phyloP scores from a whole-genome alignment of 768 basidiomycete genomes.

The Clitopilus hobsonii region DNA sequence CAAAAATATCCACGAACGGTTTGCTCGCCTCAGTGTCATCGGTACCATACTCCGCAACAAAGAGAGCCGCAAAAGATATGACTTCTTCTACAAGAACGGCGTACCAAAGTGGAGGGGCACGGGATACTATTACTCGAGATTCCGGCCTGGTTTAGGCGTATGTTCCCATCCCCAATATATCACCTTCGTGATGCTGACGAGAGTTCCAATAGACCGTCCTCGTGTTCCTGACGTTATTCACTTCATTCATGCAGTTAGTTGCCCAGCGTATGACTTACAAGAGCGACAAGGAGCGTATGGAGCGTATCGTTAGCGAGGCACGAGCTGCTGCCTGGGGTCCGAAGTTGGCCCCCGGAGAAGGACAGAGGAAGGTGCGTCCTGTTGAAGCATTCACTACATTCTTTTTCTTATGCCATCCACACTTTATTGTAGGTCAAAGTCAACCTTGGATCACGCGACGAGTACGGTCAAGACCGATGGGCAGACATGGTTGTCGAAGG shows the following conservation, averaged over 20 bases:
- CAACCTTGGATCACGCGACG: slow-evolving; percentile 58
- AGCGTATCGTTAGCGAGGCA: slow-evolving; percentile 56
- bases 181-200: slow-evolving; percentile 4
- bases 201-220: slow-evolving; percentile 57
- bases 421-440: slow-evolving; percentile 54
- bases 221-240: slow-evolving; percentile 70
- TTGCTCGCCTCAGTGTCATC: slow-evolving; percentile 88
- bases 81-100: slow-evolving; percentile 96
- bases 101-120: slow-evolving; percentile 96
- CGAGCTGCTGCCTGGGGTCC: slow-evolving; percentile 78
- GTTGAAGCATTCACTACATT: neutral
- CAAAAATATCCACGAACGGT: slow-evolving; percentile 80
- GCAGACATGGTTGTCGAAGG: slow-evolving; percentile 84
- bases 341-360: slow-evolving; percentile 58
- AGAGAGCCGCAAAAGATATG: slow-evolving; percentile 79
- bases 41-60: slow-evolving; percentile 72
- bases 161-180: slow-evolving; percentile 16
- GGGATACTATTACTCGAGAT: slow-evolving; percentile 95
- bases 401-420: neutral
- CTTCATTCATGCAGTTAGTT: slow-evolving; percentile 78
- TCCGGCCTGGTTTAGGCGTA: slow-evolving; percentile 87
- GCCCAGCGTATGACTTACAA: slow-evolving; percentile 76
- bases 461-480: slow-evolving; percentile 48
- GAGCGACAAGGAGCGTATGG: slow-evolving; percentile 67
- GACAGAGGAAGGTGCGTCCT: slow-evolving; percentile 59